Base-by-base conservation (phyloP, 805 yeast species). In the Wickerhamiella vanderwaltii region DNA sequence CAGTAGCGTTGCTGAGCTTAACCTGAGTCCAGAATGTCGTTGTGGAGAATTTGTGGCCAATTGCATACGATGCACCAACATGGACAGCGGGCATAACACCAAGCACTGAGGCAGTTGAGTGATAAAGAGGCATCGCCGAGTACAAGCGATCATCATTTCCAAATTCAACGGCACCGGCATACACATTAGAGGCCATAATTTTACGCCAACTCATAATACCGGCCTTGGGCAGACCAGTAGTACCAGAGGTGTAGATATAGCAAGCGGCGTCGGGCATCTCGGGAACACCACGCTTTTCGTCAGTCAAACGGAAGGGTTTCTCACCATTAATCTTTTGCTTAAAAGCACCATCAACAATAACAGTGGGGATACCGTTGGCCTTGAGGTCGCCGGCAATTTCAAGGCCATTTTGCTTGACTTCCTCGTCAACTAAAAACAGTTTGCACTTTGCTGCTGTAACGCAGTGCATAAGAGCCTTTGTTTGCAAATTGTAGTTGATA, bases 51-150 rank as follows among this genome's bases (percentile, higher is more conserved):
- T 81, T 83, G 48, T 77, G 77, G 20, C 88, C 77, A 18, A 88
- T 59, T 0, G 91, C 81, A 36, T 80, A 73, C 48, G 86, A 73
- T 1, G 80, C 91, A 38, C 94, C 94, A 32, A 62, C 64, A 22
- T 71, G 64, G 36, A 74, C 59, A 0, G 78, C 66, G 1, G 94
- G 86, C 54, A 87, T 68, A 5, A 79, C 74, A 9, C 95, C 95
- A 42, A 87, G 62, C 60, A 85, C 70, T 0, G 95, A 81, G 3
- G 95, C 96, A 0, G 96, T 87, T 1, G 95, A 84, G 59, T 87
- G 97, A 57, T 88, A 87, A 46, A 88, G 65, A 1, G 97, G 97
- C 97, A 87, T 87, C 1, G 95, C 83, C 0, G 95, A 83, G 63
- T 80, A 81, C 7, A 84, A 77, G 9, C 69, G 72, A 12, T 81